Percentiles rank a stretch among this genome's conserved stretches.
phyloP scores from a whole-genome alignment of 2,329 filamentous ascomycete species.

The Colletotrichum spaethianum region DNA sequence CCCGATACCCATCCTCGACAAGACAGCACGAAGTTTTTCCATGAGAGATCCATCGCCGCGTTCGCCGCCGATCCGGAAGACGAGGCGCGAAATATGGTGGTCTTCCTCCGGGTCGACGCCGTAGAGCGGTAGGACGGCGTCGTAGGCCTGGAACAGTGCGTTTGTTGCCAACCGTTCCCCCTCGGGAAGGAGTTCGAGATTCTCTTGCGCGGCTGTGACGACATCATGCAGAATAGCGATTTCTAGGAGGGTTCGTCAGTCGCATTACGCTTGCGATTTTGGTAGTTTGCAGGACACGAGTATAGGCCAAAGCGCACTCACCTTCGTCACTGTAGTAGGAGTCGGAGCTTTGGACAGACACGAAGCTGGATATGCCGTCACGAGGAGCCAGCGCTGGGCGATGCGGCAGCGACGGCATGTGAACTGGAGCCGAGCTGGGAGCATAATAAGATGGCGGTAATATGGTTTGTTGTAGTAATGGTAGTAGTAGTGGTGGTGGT shows the following conservation, averaged over 20 bases:
- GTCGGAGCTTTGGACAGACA: conserved; percentile 48
- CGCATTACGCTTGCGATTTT: background rate
- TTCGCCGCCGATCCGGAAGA: conserved; percentile 83
- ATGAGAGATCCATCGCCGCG: conserved; percentile 70
- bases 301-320: conserved; percentile 46
- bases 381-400: conserved; percentile 53
- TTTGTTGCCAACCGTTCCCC: conserved; percentile 78
- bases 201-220: conserved; percentile 78
- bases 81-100: conserved; percentile 80
- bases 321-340: conserved; percentile 74
- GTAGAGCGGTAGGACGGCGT: conserved; percentile 79
- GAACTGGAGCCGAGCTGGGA: conserved; percentile 47
- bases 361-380: conserved; percentile 51
- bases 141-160: conserved; percentile 86
- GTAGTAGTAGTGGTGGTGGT: background rate
- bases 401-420: conserved; percentile 52
- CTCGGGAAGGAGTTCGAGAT: conserved; percentile 70
- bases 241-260: conserved; percentile 64
- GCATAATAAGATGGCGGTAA: conserved; percentile 50
- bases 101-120: conserved; percentile 81
- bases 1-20: conserved; percentile 79
- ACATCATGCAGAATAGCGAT: conserved; percentile 85
- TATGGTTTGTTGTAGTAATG: background rate
- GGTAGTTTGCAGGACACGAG: background rate
- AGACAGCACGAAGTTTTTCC: conserved; percentile 78